Evolutionary conservation across 192 early-diverging fungal species (phyloP).

Genomic region (Coemansia sp.): DNA sequence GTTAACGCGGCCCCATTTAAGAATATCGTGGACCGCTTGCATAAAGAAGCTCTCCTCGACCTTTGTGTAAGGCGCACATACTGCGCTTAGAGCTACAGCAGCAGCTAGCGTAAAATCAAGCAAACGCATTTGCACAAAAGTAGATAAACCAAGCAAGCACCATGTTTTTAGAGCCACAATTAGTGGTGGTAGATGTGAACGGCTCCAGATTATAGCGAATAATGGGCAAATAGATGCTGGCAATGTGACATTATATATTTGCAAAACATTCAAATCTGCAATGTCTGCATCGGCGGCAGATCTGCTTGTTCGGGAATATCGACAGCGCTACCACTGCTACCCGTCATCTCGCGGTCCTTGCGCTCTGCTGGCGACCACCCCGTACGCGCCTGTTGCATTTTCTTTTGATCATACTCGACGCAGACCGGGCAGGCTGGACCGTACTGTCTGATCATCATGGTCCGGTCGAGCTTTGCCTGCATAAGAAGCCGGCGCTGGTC

Average conservation of each 20-base stretch:
- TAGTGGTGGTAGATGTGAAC: no score
- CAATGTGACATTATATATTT: no score
- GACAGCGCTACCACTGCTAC: neutral
- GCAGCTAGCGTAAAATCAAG: conserved; percentile 25
- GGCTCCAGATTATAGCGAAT: neutral
- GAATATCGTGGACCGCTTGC: conserved; percentile 89
- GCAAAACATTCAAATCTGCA: conserved; percentile 15
- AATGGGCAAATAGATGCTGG: neutral
- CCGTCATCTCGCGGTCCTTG: conserved; percentile 11
- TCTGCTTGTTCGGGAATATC: conserved; percentile 13
- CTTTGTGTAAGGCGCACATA: conserved; percentile 77
- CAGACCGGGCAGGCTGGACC: conserved; percentile 35
- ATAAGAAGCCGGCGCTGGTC: conserved; percentile 29
- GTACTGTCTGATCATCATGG: conserved; percentile 33
- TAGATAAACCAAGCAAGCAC: neutral
- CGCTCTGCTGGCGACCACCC: conserved; percentile 42
- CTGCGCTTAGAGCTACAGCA: conserved; percentile 29
- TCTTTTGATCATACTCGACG: conserved; percentile 32
- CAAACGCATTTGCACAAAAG: neutral
- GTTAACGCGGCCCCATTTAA: conserved; percentile 57
- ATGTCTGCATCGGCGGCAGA: conserved; percentile 42
- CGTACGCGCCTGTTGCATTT: conserved; percentile 15
- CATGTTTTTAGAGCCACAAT: no score
- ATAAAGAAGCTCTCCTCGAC: conserved; percentile 97
- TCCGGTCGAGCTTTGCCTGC: conserved; percentile 46